Base-by-base conservation (phyloP, 192 early-diverging fungal species). In the Backusella australiensis region DNA sequence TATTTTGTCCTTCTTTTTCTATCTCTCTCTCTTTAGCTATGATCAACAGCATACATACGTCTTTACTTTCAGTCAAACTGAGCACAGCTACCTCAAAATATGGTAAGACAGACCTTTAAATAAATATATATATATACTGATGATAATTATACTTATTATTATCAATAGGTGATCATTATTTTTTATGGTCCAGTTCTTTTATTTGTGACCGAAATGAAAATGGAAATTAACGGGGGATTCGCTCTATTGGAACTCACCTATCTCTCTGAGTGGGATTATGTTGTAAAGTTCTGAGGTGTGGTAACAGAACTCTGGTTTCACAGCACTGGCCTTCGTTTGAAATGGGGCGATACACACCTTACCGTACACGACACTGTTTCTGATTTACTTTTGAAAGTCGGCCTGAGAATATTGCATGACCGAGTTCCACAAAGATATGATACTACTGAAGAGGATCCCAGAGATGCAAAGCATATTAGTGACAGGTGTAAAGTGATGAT, bases 201-300 rank as follows among this genome's bases (percentile, higher is more conserved):
- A 32, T 32, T 32, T 32, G 1, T 32, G 29, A 2, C 29, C 0
- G 29, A 1, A 32, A 32, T 32, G 29, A 32, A 32, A 1, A 32
- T 32, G 29, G 0, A 32, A 32, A 32, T 32, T 32, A 32, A 32
- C 29, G 29, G 1, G 29, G 29, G 0, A 32, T 32, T 23, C 29
- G 29, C 29, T 32, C 29, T 32, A 32, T 32, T 32, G 29, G 29
- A 32, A 32, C 29, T 32, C 29, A 32, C 29, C 29, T 32, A 65
- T 65, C 34, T 23, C 21, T 69, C 67, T 69, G 67, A 69, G n/a
- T 69, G 67, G 67, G 65, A 66, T 34, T 69, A 21, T 15, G 17
- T 69, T 6, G 36, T 69, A 3, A 69, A 39, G 2, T 69, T 39
- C 38, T 69, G 67, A 36, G 67, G 29, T 34, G 6, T 39, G 67